These are phyloP conservation scores for Aureobasidium melanogenum DNA, from an alignment of 2,329 filamentous ascomycete genomes.

Conservation along the genomic window DNA sequence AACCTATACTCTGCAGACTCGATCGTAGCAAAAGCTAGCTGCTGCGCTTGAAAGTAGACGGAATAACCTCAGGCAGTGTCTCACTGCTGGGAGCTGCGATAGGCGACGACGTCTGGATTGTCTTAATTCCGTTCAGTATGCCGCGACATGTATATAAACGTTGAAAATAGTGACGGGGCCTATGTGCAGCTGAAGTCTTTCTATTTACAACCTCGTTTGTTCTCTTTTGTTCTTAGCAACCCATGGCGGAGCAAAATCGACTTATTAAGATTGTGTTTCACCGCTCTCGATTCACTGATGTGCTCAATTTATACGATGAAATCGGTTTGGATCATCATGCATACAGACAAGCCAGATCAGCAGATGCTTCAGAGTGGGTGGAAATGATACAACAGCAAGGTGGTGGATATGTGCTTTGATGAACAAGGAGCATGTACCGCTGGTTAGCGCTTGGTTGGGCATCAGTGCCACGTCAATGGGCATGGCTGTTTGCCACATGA, in stretches of 20 bases:
- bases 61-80: neutral
- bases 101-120: neutral
- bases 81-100: neutral
- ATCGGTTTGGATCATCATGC: neutral
- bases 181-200: neutral
- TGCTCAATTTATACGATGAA: neutral
- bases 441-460: conserved; percentile 4
- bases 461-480: neutral
- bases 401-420: neutral
- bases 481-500: conserved; percentile 1
- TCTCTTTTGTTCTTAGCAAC: neutral
- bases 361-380: neutral
- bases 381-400: neutral
- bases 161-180: neutral
- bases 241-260: neutral
- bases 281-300: neutral
- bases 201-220: neutral
- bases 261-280: neutral
- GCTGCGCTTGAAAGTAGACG: neutral
- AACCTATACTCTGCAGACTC: neutral
- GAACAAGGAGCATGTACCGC: neutral
- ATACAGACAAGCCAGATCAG: neutral
- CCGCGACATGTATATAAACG: neutral
- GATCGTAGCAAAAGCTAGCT: neutral
- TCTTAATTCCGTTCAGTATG: neutral